phyloP scores from a whole-genome alignment of 164 flowering plant genomes.

The Vitis amurensis region DNA sequence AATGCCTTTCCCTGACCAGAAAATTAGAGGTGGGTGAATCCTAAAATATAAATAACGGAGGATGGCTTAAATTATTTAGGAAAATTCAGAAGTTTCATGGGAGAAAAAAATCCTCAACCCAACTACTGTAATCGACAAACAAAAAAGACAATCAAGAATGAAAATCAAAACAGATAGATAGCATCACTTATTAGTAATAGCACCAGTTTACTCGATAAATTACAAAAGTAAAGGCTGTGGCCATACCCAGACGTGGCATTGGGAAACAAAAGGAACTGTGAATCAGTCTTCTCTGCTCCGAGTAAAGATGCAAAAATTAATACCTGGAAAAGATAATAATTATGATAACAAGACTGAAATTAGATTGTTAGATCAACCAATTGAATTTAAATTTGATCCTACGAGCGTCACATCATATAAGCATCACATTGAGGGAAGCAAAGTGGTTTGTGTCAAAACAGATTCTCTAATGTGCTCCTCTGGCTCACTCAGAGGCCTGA shows the following conservation, averaged over 20 bases:
- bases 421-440: too few species aligned
- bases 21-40: slow-evolving; percentile 1
- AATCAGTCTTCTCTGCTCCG: slow-evolving; percentile 23
- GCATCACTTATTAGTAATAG: background rate
- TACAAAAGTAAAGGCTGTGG: background rate
- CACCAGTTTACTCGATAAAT: background rate
- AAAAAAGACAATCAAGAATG: background rate
- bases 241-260: slow-evolving; percentile 35
- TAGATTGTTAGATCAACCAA: background rate
- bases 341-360: background rate
- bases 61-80: too few species aligned
- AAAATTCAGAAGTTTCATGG: background rate
- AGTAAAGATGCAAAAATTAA: slow-evolving; percentile 21
- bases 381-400: too few species aligned
- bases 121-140: background rate
- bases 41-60: background rate
- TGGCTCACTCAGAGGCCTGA: too few species aligned
- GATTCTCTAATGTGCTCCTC: too few species aligned
- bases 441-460: too few species aligned
- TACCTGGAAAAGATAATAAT: slow-evolving; percentile 28
- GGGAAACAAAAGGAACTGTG: slow-evolving; percentile 23
- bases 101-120: background rate
- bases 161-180: background rate
- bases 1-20: slow-evolving; percentile 54
- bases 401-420: too few species aligned